Evolutionary conservation across 768 basidiomycete genomes (phyloP).

Genomic region (Boletus fagicola): DNA sequence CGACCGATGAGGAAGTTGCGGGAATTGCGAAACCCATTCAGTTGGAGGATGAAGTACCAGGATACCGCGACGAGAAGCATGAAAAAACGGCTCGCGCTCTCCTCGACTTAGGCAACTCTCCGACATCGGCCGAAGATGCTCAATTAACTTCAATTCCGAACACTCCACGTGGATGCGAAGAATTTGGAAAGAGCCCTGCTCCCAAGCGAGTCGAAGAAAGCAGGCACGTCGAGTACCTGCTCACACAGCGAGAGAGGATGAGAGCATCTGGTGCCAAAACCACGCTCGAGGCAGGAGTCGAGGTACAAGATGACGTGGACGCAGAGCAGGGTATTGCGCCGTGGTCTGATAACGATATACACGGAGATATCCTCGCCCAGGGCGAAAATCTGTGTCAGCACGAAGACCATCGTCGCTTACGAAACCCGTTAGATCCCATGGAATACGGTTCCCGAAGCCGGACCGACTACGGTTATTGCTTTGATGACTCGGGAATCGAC

Average conservation of each 20-base stretch:
- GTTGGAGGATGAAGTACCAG: conserved; percentile 11
- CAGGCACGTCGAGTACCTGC: conserved; percentile 19
- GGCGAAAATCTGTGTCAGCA: neutral
- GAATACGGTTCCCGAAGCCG: neutral
- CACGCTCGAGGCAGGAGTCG: neutral
- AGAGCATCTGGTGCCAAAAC: conserved; percentile 9
- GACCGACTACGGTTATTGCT: neutral
- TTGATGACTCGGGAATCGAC: conserved; percentile 19
- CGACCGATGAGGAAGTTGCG: conserved; percentile 34
- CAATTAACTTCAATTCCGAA: conserved; percentile 3
- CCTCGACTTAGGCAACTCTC: conserved; percentile 6
- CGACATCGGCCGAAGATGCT: conserved; percentile 11
- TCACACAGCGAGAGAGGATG: conserved; percentile 27
- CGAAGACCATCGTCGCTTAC: neutral
- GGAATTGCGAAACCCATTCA: conserved; percentile 17
- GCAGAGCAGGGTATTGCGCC: neutral
- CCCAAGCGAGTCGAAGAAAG: conserved; percentile 15
- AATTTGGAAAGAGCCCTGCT: conserved; percentile 28
- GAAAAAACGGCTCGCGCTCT: conserved; percentile 9
- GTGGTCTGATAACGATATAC: neutral
- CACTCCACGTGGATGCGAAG: conserved; percentile 21
- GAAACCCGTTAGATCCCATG: neutral
- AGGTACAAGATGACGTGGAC: neutral
- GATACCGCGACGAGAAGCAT: conserved; percentile 16
- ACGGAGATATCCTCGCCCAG: neutral